phyloP scores from a whole-genome alignment of 371 early-diverging fungal genomes.

The Apophysomyces ossiformis region DNA sequence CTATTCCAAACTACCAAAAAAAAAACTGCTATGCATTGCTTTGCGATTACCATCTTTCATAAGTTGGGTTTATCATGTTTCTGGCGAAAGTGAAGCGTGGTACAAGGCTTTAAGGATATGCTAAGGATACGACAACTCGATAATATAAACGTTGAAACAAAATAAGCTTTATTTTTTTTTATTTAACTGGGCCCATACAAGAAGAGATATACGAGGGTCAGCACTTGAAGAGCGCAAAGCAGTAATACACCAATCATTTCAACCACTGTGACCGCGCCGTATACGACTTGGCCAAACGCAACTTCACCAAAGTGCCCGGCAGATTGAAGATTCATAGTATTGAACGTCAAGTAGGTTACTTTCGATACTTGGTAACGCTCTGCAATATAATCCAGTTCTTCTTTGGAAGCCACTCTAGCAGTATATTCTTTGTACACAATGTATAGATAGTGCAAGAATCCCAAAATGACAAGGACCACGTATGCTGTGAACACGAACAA shows the following conservation, averaged over 20 bases:
- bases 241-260: not conserved
- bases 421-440: not conserved
- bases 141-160: not conserved
- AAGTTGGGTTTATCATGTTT: too few relatives aligned
- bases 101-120: too few relatives aligned
- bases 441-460: not conserved
- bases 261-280: slow-evolving; percentile 49
- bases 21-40: too few relatives aligned
- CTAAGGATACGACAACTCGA: too few relatives aligned
- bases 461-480: not conserved
- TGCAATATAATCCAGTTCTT: not conserved
- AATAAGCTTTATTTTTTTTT: too few relatives aligned
- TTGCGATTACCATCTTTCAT: too few relatives aligned
- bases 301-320: slow-evolving; percentile 46
- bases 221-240: not conserved
- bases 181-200: not conserved
- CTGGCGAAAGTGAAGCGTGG: too few relatives aligned
- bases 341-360: slow-evolving; percentile 44
- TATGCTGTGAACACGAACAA: not conserved
- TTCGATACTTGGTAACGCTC: slow-evolving; percentile 6
- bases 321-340: slow-evolving; percentile 34
- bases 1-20: too few relatives aligned
- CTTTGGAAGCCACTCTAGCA: not conserved
- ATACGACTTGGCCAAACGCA: slow-evolving; percentile 67
- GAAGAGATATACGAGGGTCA: not conserved